Evolutionary conservation across 208 protist species (phyloP), one percentile per base, ranked within the genome.

Genomic region (Trichomonas tenax): DNA sequence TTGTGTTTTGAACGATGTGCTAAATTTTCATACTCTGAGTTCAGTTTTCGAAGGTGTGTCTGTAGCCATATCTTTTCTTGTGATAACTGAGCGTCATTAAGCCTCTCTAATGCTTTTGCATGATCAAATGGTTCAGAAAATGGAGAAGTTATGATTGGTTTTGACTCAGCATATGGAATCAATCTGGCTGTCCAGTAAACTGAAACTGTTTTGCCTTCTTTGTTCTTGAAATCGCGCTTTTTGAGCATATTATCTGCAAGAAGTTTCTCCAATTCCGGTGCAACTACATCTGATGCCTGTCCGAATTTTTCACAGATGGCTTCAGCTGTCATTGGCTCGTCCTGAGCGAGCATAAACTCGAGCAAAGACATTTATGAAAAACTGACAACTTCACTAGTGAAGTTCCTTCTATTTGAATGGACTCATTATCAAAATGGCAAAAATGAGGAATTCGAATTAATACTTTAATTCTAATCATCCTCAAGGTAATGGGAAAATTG

Each of bases 11-110:
- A 41, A 34, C 11, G n/a, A 93, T 93, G 86, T 38, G 17, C 8
- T 49, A 93, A 44, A 51, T 93, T 93, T 93, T 93, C 86, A 38
- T 40, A 93, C 51, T 93, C 86, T 48, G 86, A 48, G 51, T 93
- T 93, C 11, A 93, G 8, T 38, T 93, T 93, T 93, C 86, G 0
- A 23, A 93, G 44, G 11, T 48, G 41, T 17, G 44, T 93, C 31
- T 93, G 86, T 2, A 93, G 86, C 44, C 86, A 51, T 51, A 51
- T 9, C 38, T 93, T 93, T 58, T 93, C 86, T 51, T 93, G 86
- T 10, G 14, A 23, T 9, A 93, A 31, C 38, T 93, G 86, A 49
- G 23, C 0, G 26, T 93, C 86, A 41, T 41, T 93, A 15, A 93
- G 31, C 15, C 86, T 23, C 34, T 93, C 86, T 34, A 93, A 15